Base-by-base conservation (phyloP, 2,329 filamentous ascomycete species). In the Triangularia verruculosa region DNA sequence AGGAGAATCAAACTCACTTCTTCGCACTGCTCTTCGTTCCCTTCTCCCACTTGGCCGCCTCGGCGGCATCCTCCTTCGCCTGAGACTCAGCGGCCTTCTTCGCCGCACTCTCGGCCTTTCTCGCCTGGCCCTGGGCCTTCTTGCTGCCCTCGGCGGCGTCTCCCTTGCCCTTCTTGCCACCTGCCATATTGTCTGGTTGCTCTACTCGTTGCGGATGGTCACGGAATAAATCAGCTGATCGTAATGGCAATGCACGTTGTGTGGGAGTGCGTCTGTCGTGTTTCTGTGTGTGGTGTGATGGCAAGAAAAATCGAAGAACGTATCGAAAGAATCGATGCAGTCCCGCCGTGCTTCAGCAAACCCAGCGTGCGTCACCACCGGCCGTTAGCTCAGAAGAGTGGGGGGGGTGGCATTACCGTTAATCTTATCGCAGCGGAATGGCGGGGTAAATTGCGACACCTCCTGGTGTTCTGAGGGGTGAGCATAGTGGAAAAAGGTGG, bases 31-130 rank as follows among this genome's bases (percentile, higher is more conserved):
- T 89, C 81, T 98, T 99, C 61, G 92, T 77, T 47, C 95, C 95
- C 78, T 95, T 92, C 11, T 83, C 72, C 95, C 95, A 99, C 71
- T 96, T 83, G 61, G 85, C 82, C 4, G 88, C 85, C 72, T 97
- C 94, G 27, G 77, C 86, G 2, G 81, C 85, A 4, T 86, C 86
- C 61, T 82, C 84, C 77, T 89, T 89, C 39, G 84, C 79, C 43
- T 92, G 85, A 64, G 89, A 88, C 2, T 78, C 87, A 0, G 92
- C 91, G 64, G 88, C 83, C 79, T 98, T 98, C 62, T 84, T 79
- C 8, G 91, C 90, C 1, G 93, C 94, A 2, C 87, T 89, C 57
- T 97, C 93, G 67, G 93, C 93, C 83, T 99, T 98, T 79, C 92
- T 86, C 67, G 93, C 93, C 77, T 97, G 92, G 68, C 94, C 95